These are phyloP conservation scores for Mortierella sp. DNA, from an alignment of 371 early-diverging fungal genomes.

Conservation along the genomic window DNA sequence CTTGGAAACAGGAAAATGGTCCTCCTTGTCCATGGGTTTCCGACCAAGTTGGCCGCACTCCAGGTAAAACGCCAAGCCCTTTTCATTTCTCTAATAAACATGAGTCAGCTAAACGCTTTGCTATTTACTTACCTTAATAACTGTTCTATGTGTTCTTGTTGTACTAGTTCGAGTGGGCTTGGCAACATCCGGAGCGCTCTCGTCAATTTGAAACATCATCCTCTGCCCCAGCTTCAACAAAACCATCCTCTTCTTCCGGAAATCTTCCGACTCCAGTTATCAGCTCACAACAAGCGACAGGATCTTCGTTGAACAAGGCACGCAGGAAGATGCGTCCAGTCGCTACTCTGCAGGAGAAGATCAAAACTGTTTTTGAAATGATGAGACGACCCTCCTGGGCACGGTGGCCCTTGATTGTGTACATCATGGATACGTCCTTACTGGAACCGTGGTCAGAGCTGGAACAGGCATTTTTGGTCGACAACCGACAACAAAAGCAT, in stretches of 20 bases:
- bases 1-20: constrained; percentile 62
- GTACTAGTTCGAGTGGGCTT: constrained; percentile 74
- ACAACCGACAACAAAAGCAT: not conserved
- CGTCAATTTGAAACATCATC: constrained; percentile 58
- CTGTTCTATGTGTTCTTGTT: too few relatives aligned
- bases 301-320: not conserved
- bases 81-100: too few relatives aligned
- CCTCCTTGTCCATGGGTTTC: constrained; percentile 69
- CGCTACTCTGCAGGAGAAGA: constrained; percentile 23
- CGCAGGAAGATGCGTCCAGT: constrained; percentile 8
- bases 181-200: constrained; percentile 69
- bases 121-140: not conserved
- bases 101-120: not conserved
- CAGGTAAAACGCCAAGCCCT: too few relatives aligned
- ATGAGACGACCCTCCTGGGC: constrained; percentile 30
- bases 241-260: not conserved
- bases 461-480: not conserved
- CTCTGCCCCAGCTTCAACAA: not conserved
- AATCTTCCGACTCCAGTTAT: not conserved
- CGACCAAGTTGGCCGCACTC: constrained; percentile 63
- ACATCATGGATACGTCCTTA: constrained; percentile 23
- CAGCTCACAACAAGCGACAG: not conserved
- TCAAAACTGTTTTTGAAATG: constrained; percentile 24
- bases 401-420: constrained; percentile 39
- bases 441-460: constrained; percentile 16